Evolutionary conservation across 495 filamentous ascomycete species (phyloP).

Genomic region (Podospora australis): DNA sequence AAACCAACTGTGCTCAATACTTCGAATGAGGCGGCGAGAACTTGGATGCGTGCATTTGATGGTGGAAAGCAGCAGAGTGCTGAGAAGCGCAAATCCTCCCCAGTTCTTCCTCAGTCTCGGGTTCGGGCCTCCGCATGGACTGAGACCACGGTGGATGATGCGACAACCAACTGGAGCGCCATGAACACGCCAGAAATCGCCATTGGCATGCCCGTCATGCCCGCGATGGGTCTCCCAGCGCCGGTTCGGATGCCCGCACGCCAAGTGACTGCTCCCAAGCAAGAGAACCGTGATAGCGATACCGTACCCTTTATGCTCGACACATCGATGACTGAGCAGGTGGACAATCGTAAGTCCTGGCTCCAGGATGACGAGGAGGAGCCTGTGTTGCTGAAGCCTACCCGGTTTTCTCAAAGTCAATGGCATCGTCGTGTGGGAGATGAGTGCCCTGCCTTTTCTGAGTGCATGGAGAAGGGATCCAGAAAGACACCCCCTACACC

Average conservation of each 20-base stretch:
- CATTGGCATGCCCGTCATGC: conserved; percentile 26
- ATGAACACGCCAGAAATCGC: conserved; percentile 35
- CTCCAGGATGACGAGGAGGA: conserved; percentile 1
- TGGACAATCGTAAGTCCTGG: conserved; percentile 1
- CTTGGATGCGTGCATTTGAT: conserved; percentile 36
- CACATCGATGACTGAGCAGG: conserved; percentile 1
- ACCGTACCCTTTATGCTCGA: conserved; percentile 35
- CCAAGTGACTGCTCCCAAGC: conserved; percentile 3
- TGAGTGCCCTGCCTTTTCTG: conserved; percentile 47
- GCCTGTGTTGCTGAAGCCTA: background rate
- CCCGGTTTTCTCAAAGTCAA: conserved; percentile 17
- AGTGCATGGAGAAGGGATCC: conserved; percentile 30
- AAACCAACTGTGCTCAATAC: conserved; percentile 18
- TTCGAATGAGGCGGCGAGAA: conserved; percentile 29
- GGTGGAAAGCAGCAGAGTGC: conserved; percentile 13
- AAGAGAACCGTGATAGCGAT: conserved; percentile 8
- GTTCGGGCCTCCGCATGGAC: conserved; percentile 27
- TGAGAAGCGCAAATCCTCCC: conserved; percentile 36
- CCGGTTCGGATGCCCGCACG: conserved; percentile 24
- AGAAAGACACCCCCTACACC: conserved; percentile 46
- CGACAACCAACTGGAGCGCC: conserved; percentile 34
- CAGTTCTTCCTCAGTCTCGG: conserved; percentile 21
- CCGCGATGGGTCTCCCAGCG: conserved; percentile 27
- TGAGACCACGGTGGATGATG: conserved; percentile 30
- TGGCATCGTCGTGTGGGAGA: conserved; percentile 50